Base-by-base conservation (phyloP, 352 stramenopile genomes). In the Phytophthora aleatoria region DNA sequence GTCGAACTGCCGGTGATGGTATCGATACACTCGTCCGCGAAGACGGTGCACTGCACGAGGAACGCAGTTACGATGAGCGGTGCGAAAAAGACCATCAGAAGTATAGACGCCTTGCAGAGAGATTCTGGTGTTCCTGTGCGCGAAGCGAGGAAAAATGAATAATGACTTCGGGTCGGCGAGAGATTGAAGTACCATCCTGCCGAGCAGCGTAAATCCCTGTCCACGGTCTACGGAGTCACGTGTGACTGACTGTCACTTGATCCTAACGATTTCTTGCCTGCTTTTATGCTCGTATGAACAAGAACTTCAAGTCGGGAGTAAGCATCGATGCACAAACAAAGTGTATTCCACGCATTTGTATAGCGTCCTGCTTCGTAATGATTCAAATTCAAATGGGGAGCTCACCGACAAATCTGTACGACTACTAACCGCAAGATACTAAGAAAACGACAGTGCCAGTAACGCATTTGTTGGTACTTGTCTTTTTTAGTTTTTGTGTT, bases 21-120 rank as follows among this genome's bases (percentile, higher is more conserved):
- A 33, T 67, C 57, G 15, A 44, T 30, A 20, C 63, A 71, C 28
- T 60, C 57, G 44, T 62, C 57, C 10, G 63, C 62, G 54, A 50
- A 55, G 26, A 57, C 49, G 49, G 35, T 16, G 27, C 8, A 30
- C n/a, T 44, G 42, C 5, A n/a, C 8, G 26, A 70, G 31, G n/a
- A 61, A 50, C 7, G 56, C 38, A 13, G 56, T 33, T 7, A 43
- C n/a, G n/a, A 43, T 54, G 13, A 54, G 20, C 12, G 63, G 27
- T 1, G 43, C 55, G 49, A 59, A 70, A 33, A 38, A 57, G 38
- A 61, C 15, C 56, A 54, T 54, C 11, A 20, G 38, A 7, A 43
- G 2, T 43, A 6, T 20, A 20, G 38, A 20, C 20, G 20, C 10
- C 38, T 43, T 15, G 38, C 2, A 20, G 38, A 24, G 15, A n/a